These are phyloP conservation scores for Phyllosticta citriasiana DNA, from an alignment of 2,329 filamentous ascomycete genomes.

Conservation along the genomic window DNA sequence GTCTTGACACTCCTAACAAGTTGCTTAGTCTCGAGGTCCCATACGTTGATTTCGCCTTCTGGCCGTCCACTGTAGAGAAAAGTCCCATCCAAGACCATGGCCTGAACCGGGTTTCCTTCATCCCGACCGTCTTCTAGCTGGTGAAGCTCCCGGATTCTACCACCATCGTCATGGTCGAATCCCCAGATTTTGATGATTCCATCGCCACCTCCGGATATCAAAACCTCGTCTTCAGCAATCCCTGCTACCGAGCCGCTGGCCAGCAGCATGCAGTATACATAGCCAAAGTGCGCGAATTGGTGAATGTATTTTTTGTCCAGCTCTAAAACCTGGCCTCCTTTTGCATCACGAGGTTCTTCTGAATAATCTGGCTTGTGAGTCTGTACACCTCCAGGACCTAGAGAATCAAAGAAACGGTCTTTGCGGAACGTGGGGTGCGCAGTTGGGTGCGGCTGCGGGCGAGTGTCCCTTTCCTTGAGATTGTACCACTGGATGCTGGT, in stretches of 20 bases:
- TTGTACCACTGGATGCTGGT: constrained; percentile 91
- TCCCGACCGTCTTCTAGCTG: constrained; percentile 49
- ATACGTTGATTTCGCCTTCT: constrained; percentile 82
- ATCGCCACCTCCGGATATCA: constrained; percentile 88
- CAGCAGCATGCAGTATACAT: constrained; percentile 92
- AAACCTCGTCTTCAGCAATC: constrained; percentile 58
- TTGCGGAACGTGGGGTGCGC: constrained; percentile 67
- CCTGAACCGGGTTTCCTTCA: constrained; percentile 56
- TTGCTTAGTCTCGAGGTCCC: constrained; percentile 93
- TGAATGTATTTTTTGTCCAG: constrained; percentile 71
- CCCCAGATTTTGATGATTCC: constrained; percentile 93
- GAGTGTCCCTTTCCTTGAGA: constrained; percentile 52
- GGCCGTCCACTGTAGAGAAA: constrained; percentile 88
- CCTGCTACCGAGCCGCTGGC: constrained; percentile 55
- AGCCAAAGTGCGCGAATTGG: constrained; percentile 90
- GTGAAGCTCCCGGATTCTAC: constrained; percentile 61
- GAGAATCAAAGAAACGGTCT: constrained; percentile 88
- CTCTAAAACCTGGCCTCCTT: constrained; percentile 60
- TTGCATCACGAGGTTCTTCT: constrained; percentile 37
- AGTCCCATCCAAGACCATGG: constrained; percentile 75
- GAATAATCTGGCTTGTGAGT: constrained; percentile 61
- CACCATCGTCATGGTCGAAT: constrained; percentile 49
- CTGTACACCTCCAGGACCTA: constrained; percentile 69
- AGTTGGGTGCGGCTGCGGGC: constrained; percentile 51
- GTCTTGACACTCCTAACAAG: constrained; percentile 77